Evolutionary conservation across 495 filamentous ascomycete genomes (phyloP).

Genomic region (Xylaria longipes): DNA sequence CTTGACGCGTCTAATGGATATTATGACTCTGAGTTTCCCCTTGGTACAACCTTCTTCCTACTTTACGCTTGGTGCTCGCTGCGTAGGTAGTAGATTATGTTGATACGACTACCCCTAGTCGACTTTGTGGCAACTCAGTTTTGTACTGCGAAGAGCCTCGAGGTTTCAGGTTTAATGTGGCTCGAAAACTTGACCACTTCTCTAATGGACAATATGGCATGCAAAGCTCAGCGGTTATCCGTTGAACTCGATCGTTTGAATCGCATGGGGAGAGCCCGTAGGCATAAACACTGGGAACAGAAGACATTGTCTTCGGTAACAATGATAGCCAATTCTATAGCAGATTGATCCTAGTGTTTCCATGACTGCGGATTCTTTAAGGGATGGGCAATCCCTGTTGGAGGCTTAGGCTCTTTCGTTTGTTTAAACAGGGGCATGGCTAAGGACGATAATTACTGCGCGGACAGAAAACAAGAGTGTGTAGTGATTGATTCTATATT

Average conservation of each 20-base stretch:
- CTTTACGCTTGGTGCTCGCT: not conserved
- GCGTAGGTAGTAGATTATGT: not conserved
- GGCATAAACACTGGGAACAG: not conserved
- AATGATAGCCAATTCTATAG: no score
- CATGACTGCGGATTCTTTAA: not conserved
- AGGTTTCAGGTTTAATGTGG: not conserved
- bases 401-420: not conserved
- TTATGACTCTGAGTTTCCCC: not conserved
- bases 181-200: not conserved
- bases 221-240: not conserved
- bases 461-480: no score
- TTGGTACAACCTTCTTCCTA: not conserved
- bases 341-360: no score
- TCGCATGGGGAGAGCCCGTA: not conserved
- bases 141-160: not conserved
- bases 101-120: not conserved
- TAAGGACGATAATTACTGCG: no score
- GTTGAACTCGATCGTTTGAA: not conserved
- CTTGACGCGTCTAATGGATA: no score
- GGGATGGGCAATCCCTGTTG: not conserved
- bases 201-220: not conserved
- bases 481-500: no score
- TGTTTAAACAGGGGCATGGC: no score
- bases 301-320: no score
- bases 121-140: not conserved